Evolutionary conservation across 2,329 filamentous ascomycete genomes (phyloP), one percentile per base, ranked within the genome.

Genomic region (Mycocentrospora acerina): DNA sequence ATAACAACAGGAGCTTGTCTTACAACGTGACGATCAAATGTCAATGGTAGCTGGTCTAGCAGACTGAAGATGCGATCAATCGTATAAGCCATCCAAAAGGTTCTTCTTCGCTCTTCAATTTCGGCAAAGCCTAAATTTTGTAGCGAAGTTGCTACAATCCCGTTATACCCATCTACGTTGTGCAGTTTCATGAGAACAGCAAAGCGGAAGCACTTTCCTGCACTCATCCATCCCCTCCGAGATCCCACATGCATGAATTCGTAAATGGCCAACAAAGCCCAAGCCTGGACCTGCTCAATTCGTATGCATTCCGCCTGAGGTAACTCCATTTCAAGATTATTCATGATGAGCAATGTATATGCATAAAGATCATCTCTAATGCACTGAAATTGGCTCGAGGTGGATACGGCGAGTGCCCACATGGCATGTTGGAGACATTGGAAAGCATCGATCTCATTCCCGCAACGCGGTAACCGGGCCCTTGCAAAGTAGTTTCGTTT

Each of bases 11-110:
- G 11, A 10, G 3, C 4, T 1, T 12, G 4, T 16, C 35, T 37
- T 37, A 37, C 35, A 22, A 18, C 19, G 11, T 37, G 35, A 12
- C 32, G 29, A 32, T 37, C 29, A 7, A 37, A 37, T 1, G 35
- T 37, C n/a, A 37, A 28, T 7, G 35, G 35, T n/a, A 37, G 9
- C 1, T 29, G 29, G 29, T 37, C 35, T 24, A 37, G 11, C 10
- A 37, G n/a, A 28, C 35, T 37, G 4, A 16, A 32, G 4, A 37
- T 24, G 6, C 32, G 35, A 28, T 37, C 35, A 22, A 37, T 37
- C 24, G 35, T 37, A 17, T 37, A 37, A 0, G 35, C 35, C 35
- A 37, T 37, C 35, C 35, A 37, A 10, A 37, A 37, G 3, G 35
- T 32, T 17, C 35, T 28, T 15, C 35, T 27, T 8, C 35, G 29